A percentile compares a stretch with the other conserved stretches of the same genome.
These are phyloP conservation scores for Lachancea quebecensis DNA, from an alignment of 805 yeast genomes.

Conservation along the genomic window DNA sequence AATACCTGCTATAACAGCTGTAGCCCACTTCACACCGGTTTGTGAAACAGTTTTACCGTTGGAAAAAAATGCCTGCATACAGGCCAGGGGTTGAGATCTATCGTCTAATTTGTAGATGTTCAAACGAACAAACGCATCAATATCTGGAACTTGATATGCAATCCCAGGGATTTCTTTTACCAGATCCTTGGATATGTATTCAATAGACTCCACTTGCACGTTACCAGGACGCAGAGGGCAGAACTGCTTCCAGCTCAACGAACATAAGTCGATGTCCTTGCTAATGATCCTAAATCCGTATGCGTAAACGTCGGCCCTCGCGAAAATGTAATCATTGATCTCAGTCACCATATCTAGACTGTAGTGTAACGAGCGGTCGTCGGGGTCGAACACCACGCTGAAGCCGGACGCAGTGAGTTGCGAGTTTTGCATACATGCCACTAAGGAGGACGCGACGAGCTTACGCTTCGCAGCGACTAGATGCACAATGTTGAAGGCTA, in stretches of 20 bases:
- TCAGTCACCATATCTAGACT: constrained; percentile 64
- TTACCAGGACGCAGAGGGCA: constrained; percentile 84
- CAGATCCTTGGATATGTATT: constrained; percentile 46
- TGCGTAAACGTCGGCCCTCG: constrained; percentile 70
- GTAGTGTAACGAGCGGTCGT: constrained; percentile 58
- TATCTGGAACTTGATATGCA: constrained; percentile 79
- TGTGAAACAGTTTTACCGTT: constrained; percentile 81
- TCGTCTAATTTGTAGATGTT: constrained; percentile 33
- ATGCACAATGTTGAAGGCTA: constrained; percentile 1
- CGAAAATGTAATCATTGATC: constrained; percentile 57
- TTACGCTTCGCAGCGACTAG: constrained; percentile 27
- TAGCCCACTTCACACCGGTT: constrained; percentile 83
- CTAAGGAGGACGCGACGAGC: constrained; percentile 65
- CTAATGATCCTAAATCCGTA: constrained; percentile 73
- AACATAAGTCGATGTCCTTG: constrained; percentile 55
- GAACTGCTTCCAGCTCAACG: constrained; percentile 67
- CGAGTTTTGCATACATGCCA: constrained; percentile 77
- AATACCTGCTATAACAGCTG: constrained; percentile 82
- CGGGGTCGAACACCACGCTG: constrained; percentile 70
- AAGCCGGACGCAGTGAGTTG: constrained; percentile 67
- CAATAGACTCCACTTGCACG: constrained; percentile 66
- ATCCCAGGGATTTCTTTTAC: constrained; percentile 67
- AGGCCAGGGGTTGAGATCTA: constrained; percentile 47
- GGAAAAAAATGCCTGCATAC: constrained; percentile 66
- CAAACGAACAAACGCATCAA: constrained; percentile 71